Evolutionary conservation across 225 moss, liverwort and hornwort genomes (phyloP), one percentile per base, ranked within the genome.

Genomic region (Polytrichum commune): DNA sequence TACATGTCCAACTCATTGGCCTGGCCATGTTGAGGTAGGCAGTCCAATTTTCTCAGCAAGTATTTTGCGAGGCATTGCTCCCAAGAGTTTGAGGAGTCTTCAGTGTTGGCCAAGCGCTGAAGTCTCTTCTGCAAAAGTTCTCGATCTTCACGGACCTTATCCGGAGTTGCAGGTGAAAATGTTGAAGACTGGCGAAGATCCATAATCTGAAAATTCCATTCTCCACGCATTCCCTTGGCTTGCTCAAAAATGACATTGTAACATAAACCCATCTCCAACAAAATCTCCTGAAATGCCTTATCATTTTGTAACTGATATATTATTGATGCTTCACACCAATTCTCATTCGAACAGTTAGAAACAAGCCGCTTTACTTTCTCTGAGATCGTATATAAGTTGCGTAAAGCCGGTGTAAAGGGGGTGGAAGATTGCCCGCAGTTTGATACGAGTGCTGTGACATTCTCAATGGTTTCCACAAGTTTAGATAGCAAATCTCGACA

Each of bases 241-340:
- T 57, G 57, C 20, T 57, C 22, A 22, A 7, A 57, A 22, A 57
- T 8, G 55, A 73, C 77, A 64, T 73, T 74, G 74, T 74, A 74
- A 27, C 74, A 74, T 19, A 74, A 28, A 4, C 74, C 67, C 1
- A 74, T 10, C 61, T 67, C 74, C 9, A 60, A 67, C 13, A 74
- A 27, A 6, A 74, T 67, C 38, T 67, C 67, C 26, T 28, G 67
- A 38, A 74, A 74, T 4, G 74, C 74, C 28, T 74, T 61, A 8
- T 74, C 46, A 24, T 74, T 68, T 6, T 62, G 68, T 54, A 72
- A 33, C 55, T 72, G 67, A 27, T 68, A 72, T 5, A 72, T 26
- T 5, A 72, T 16, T 5, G 56, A 28, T 55, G 68, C 68, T 78
- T 5, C 27, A 9, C 38, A 56, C 68, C 55, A 73, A 62, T 78